These are phyloP conservation scores for Martiniozyma asiatica DNA, from an alignment of 1,139 yeast genomes.

Conservation along the genomic window DNA sequence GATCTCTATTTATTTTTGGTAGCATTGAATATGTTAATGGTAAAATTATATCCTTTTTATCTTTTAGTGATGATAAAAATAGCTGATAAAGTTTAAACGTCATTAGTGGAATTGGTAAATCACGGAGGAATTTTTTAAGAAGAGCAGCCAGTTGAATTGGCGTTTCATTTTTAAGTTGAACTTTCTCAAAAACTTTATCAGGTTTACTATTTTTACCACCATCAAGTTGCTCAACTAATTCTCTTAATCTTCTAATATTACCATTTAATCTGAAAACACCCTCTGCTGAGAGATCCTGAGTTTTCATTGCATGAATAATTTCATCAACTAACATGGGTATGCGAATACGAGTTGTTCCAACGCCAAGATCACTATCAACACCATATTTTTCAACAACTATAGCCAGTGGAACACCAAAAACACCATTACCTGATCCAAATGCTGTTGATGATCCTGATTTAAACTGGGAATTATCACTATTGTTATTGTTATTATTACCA, in stretches of 20 bases:
- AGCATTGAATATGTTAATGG: slow-evolving; percentile 69
- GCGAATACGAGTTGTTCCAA: slow-evolving; percentile 67
- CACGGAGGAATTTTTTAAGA: slow-evolving; percentile 83
- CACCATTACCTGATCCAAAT: slow-evolving; percentile 24
- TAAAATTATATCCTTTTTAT: slow-evolving; percentile 42
- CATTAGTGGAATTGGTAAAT: slow-evolving; percentile 82
- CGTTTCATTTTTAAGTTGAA: slow-evolving; percentile 57
- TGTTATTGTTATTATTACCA: slow-evolving; percentile 18
- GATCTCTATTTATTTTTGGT: slow-evolving; percentile 74
- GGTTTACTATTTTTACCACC: slow-evolving; percentile 34
- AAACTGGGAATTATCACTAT: slow-evolving; percentile 5
- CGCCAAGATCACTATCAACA: slow-evolving; percentile 76
- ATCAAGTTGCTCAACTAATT: slow-evolving; percentile 66
- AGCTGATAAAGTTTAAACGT: slow-evolving; percentile 66
- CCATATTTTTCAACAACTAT: slow-evolving; percentile 67
- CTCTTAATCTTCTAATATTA: slow-evolving; percentile 72
- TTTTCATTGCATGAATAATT: slow-evolving; percentile 68
- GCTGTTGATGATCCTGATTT: slow-evolving; percentile 13
- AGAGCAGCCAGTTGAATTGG: slow-evolving; percentile 93
- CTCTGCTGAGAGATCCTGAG: slow-evolving; percentile 92
- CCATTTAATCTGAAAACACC: slow-evolving; percentile 96
- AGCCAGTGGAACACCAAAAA: slow-evolving; percentile 74
- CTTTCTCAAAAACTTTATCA: slow-evolving; percentile 39
- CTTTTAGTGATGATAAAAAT: slow-evolving; percentile 41
- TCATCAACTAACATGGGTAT: slow-evolving; percentile 88